Percentiles rank a stretch among this genome's conserved stretches.
phyloP scores from a whole-genome alignment of 1,139 yeast genomes.

The Candida buenavistaensis region DNA sequence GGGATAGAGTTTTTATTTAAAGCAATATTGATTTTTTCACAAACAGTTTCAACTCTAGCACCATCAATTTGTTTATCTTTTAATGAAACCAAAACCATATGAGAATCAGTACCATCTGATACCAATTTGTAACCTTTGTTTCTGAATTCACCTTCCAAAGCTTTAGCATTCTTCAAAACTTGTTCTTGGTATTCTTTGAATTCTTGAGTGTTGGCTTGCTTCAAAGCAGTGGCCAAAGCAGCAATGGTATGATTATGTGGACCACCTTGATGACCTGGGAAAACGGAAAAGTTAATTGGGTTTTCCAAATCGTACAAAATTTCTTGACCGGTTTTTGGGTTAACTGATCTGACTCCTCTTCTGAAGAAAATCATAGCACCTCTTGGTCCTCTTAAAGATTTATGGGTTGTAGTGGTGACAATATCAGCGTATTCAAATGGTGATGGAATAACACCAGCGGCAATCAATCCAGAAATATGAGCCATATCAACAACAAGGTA shows the following conservation, averaged over 20 bases:
- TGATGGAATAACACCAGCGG: conserved; percentile 89
- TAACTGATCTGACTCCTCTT: conserved; percentile 82
- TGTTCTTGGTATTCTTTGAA: conserved; percentile 82
- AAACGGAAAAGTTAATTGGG: conserved; percentile 90
- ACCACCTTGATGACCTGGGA: conserved; percentile 99
- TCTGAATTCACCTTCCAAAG: conserved; percentile 72
- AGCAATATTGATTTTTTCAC: conserved; percentile 94
- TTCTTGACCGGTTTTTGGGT: conserved; percentile 81
- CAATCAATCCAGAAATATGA: conserved; percentile 90
- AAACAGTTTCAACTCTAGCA: conserved; percentile 93
- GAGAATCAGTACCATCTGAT: conserved; percentile 94
- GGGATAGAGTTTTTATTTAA: conserved; percentile 97
- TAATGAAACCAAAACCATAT: conserved; percentile 87
- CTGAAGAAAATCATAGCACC: conserved; percentile 98
- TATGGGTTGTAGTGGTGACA: conserved; percentile 96
- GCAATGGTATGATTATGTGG: conserved; percentile 98
- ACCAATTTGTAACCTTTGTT: conserved; percentile 78
- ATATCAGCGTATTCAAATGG: conserved; percentile 95
- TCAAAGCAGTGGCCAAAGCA: conserved; percentile 90
- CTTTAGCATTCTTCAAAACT: conserved; percentile 87
- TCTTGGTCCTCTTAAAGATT: conserved; percentile 97
- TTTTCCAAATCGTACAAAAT: conserved; percentile 82
- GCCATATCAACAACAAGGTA: conserved; percentile 94
- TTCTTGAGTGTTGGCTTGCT: conserved; percentile 86
- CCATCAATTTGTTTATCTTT: conserved; percentile 93